Evolutionary conservation across 352 stramenopile genomes (phyloP).

Genomic region (Phytophthora chlamydospora): DNA sequence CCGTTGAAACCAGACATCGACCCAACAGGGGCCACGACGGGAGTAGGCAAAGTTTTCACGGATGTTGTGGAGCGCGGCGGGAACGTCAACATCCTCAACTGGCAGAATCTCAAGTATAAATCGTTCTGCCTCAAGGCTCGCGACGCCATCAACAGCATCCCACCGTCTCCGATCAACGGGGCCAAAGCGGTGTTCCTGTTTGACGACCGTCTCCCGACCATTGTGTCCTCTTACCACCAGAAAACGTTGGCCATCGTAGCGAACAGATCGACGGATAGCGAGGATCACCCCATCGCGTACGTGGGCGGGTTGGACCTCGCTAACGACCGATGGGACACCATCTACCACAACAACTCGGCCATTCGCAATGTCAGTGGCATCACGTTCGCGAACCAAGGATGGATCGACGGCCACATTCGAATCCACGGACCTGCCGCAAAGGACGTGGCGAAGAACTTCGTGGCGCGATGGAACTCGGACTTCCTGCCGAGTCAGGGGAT

Average conservation of each 20-base stretch:
- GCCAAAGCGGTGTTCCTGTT: slow-evolving; percentile 47
- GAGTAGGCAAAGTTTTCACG: slow-evolving; percentile 41
- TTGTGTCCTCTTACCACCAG: slow-evolving; percentile 54
- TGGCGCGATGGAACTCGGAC: slow-evolving; percentile 59
- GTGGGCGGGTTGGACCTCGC: slow-evolving; percentile 61
- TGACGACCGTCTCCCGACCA: slow-evolving; percentile 52
- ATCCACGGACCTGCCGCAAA: slow-evolving; percentile 51
- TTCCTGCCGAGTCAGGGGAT: slow-evolving; percentile 27
- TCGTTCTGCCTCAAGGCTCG: slow-evolving; percentile 49
- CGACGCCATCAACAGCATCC: slow-evolving; percentile 47
- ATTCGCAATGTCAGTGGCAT: slow-evolving; percentile 44
- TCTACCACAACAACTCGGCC: slow-evolving; percentile 49
- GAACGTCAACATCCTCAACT: slow-evolving; percentile 57
- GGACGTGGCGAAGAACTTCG: slow-evolving; percentile 64
- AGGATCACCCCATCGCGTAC: slow-evolving; percentile 43
- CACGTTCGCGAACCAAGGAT: slow-evolving; percentile 49
- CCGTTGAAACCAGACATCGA: slow-evolving; percentile 46
- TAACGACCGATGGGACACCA: slow-evolving; percentile 67
- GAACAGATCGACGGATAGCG: slow-evolving; percentile 1
- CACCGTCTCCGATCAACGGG: slow-evolving; percentile 19
- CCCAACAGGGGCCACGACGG: slow-evolving; percentile 27
- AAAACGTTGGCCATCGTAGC: slow-evolving; percentile 49
- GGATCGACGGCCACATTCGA: slow-evolving; percentile 58
- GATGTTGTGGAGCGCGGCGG: slow-evolving; percentile 41
- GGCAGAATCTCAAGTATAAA: slow-evolving; percentile 55